These are phyloP conservation scores for Pterulicium gracile DNA, from an alignment of 1,284 basidiomycete species.

Conservation along the genomic window DNA sequence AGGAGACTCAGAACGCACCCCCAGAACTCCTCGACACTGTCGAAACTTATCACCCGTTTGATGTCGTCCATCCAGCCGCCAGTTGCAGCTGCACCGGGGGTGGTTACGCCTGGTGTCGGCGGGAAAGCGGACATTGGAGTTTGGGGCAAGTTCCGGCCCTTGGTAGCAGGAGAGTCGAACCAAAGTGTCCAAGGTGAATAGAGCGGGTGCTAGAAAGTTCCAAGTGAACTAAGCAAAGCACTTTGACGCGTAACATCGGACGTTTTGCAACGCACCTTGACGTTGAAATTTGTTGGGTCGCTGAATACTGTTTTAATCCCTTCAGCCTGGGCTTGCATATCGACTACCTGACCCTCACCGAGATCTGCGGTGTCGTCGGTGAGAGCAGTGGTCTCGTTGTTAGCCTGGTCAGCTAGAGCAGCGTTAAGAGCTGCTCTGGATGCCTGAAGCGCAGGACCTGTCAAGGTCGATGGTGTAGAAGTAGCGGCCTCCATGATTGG, in stretches of 20 bases:
- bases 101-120: constrained; percentile 57
- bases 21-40: constrained; percentile 97
- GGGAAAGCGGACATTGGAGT: constrained; percentile 74
- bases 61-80: constrained; percentile 97
- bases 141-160: constrained; percentile 79
- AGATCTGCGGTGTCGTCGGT: constrained; percentile 40
- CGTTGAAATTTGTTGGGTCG: constrained; percentile 83
- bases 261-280: constrained; percentile 51
- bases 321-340: constrained; percentile 75
- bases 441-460: constrained; percentile 55
- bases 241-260: constrained; percentile 4
- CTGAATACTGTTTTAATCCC: constrained; percentile 84
- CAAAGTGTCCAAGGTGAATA: constrained; percentile 94
- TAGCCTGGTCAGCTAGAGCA: constrained; percentile 48
- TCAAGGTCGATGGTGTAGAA: constrained; percentile 35
- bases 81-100: constrained; percentile 56
- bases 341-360: constrained; percentile 71
- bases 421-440: constrained; percentile 64
- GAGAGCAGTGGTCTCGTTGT: constrained; percentile 17
- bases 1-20: constrained; percentile 42
- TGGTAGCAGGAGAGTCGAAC: constrained; percentile 91
- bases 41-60: constrained; percentile 86
- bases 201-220: constrained; percentile 66
- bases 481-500: constrained; percentile 4
- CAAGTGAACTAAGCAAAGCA: constrained; percentile 8